A percentile compares a stretch with the other conserved stretches of the same genome.
Conservation (phyloP, 31 red algal species). For the Odonthalia washingtoniensis region DNA sequence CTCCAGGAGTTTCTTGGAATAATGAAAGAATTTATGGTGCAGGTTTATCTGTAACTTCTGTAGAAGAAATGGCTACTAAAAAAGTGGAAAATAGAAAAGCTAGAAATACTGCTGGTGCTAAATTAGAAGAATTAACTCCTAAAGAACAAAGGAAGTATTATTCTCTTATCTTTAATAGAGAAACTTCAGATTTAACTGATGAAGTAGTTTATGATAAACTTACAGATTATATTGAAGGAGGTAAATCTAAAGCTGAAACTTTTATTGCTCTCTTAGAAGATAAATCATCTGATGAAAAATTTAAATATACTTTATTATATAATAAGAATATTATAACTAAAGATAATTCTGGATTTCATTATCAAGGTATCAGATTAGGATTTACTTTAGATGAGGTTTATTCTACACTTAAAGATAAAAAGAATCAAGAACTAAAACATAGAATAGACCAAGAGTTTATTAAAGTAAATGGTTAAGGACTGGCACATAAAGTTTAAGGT, state of each 20-base stretch:
- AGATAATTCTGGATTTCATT: conserved; percentile 34
- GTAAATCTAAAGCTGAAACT: conserved; percentile 34
- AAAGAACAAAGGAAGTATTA: conserved; percentile 34
- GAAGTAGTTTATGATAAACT: conserved; percentile 34
- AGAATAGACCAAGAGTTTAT: conserved; percentile 34
- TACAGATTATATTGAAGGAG: conserved; percentile 34
- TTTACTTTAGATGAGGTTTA: conserved; percentile 34
- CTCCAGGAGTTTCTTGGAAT: conserved; percentile 33
- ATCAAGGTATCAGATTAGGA: conserved; percentile 33
- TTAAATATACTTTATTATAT: conserved; percentile 36
- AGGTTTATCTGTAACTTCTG: conserved; percentile 33
- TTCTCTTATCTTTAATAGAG: conserved; percentile 34
- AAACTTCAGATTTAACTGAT: conserved; percentile 34
- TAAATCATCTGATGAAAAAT: conserved; percentile 35
- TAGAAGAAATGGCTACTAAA: conserved; percentile 34
- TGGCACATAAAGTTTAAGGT: conserved; percentile 33
- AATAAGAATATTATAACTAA: conserved; percentile 35
- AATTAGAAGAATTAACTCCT: conserved; percentile 34
- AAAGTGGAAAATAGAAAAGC: conserved; percentile 34
- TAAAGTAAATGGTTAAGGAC: conserved; percentile 34
- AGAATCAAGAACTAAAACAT: conserved; percentile 34
- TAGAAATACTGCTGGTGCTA: conserved; percentile 33
- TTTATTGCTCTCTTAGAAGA: conserved; percentile 34
- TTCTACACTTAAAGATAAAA: conserved; percentile 35
- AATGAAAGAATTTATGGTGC: conserved; percentile 34